phyloP scores from a whole-genome alignment of 176 grass and related monocot species.

The Oryza glaberrima region DNA sequence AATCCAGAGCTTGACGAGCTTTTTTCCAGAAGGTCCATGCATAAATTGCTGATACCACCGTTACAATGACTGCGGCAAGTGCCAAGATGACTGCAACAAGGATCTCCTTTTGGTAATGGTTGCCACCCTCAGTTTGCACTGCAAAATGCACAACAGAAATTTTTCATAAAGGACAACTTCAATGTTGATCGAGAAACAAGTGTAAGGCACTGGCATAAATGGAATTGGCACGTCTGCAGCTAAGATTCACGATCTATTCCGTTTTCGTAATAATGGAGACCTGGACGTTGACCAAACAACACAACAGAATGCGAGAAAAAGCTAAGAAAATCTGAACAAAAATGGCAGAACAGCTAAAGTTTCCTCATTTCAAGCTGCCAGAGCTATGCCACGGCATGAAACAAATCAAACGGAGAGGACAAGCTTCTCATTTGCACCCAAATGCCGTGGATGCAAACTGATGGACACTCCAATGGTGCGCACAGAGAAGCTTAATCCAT shows the following conservation, averaged over 20 bases:
- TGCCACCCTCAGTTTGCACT: conserved; percentile 16
- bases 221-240: background rate
- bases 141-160: conserved; percentile 4
- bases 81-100: conserved; percentile 38
- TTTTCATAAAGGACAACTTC: background rate
- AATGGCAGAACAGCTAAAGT: background rate
- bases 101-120: conserved; percentile 28
- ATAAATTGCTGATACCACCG: conserved; percentile 27
- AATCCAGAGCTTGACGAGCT: conserved; percentile 40
- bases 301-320: background rate
- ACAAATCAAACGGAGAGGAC: background rate
- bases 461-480: background rate
- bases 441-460: background rate
- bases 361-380: background rate
- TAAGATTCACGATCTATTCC: background rate
- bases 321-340: background rate
- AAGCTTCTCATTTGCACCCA: background rate
- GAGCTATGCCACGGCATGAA: background rate
- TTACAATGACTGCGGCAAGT: conserved; percentile 27
- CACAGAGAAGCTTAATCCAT: background rate
- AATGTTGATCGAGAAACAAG: background rate
- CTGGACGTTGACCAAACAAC: background rate
- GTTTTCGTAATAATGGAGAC: background rate
- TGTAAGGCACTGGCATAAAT: background rate
- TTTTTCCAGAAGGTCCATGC: conserved; percentile 49